Base-by-base conservation (phyloP, 108 stramenopile genomes). In the Mediolabrus comicus region DNA sequence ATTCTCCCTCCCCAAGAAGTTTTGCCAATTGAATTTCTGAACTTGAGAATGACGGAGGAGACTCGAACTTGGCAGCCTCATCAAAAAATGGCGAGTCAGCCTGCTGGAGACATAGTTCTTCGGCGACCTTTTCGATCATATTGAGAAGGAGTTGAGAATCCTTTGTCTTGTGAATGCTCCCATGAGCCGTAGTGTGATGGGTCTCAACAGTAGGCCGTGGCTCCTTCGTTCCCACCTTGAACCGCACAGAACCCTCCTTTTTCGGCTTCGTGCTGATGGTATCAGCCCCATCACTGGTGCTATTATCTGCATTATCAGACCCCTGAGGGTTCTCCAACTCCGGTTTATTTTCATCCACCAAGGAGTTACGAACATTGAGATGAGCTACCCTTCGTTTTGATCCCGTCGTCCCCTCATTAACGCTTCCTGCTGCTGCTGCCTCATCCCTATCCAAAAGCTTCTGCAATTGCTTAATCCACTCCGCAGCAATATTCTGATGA, bases 1-100 rank as follows among this genome's bases (percentile, higher is more conserved):
- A 91, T 17, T 86, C 90, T 22, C 90, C 90, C 7, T 57, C 54
- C 9, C 90, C 90, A 33, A 91, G 54, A n/a, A 56, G 30, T 24
- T 53, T 43, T 12, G 72, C 87, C 1, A 75, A 32, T 12, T 72
- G 41, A 29, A 91, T 60, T 59, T 91, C 90, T 29, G 66, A 41
- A 27, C 58, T 75, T 26, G 39, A 30, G 66, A 75, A 75, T 9
- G 59, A 55, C 32, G 74, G 74, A 4, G 66, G 66, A 34, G 66
- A 27, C 0, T 41, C 56, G 19, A 39, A 31, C 0, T 51, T 26
- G 1, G 31, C 13, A 9, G 35, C 27, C 29, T 32, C 43, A 13
- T 67, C 65, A 53, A 75, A 75, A 30, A 75, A 75, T 9, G 74
- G 65, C 14, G 74, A 75, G 26, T 67, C 29, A 14, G n/a, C 32